These are phyloP conservation scores for Bidens hawaiensis DNA, from an alignment of 140 eudicot species.

Conservation along the genomic window DNA sequence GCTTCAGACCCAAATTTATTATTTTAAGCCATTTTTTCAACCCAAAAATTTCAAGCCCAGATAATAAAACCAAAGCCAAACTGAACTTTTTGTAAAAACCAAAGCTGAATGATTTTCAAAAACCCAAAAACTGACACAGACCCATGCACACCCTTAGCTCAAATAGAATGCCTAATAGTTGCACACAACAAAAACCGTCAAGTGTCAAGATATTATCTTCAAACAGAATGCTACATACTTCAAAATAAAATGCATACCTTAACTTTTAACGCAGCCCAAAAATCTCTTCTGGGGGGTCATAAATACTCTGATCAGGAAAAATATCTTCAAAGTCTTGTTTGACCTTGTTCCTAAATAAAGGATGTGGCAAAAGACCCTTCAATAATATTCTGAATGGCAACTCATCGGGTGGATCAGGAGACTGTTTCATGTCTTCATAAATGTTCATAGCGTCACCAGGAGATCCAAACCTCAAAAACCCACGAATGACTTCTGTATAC, in stretches of 20 bases:
- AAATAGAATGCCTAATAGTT: neutral
- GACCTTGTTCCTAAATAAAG: conserved; percentile 76
- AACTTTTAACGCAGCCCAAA: conserved; percentile 74
- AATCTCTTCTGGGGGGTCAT: conserved; percentile 91
- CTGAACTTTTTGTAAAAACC: too few species aligned
- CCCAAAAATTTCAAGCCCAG: too few species aligned
- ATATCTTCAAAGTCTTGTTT: conserved; percentile 92
- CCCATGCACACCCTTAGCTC: too few species aligned
- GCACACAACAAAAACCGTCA: neutral
- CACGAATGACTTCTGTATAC: conserved; percentile 78
- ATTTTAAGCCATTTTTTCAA: too few species aligned
- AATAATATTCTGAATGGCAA: conserved; percentile 72
- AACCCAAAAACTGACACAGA: too few species aligned
- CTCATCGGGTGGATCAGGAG: conserved; percentile 87
- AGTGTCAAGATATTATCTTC: neutral
- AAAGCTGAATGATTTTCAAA: too few species aligned
- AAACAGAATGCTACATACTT: neutral
- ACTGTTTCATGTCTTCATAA: conserved; percentile 82
- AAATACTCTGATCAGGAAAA: conserved; percentile 70
- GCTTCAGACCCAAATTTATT: too few species aligned
- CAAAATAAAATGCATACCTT: neutral
- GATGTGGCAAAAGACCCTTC: conserved; percentile 92
- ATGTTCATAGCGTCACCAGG: conserved; percentile 95
- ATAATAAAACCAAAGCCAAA: too few species aligned
- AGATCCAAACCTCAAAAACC: conserved; percentile 73